Evolutionary conservation across 2,329 filamentous ascomycete genomes (phyloP).

Genomic region (Alternaria postmessia): DNA sequence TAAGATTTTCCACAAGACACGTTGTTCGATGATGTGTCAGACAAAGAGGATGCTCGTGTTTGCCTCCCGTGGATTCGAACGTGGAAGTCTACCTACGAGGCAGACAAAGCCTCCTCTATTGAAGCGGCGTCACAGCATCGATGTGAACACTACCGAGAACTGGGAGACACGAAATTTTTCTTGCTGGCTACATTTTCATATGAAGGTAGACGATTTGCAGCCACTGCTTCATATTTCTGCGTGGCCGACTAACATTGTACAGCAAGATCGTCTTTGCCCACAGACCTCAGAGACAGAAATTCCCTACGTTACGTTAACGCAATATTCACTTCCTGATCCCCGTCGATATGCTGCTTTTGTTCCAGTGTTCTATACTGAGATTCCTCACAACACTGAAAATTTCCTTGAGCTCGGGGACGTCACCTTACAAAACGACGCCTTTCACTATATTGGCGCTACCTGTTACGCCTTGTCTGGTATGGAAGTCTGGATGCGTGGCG

Average conservation of each 20-base stretch:
- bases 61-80: slow-evolving; percentile 26
- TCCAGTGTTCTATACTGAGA: background rate
- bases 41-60: slow-evolving; percentile 13
- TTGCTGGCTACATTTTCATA: background rate
- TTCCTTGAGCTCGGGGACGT: slow-evolving; percentile 26
- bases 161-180: background rate
- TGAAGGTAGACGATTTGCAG: background rate
- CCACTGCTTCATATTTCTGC: background rate
- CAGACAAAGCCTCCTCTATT: slow-evolving; percentile 18
- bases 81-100: slow-evolving; percentile 22
- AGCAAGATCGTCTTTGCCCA: background rate
- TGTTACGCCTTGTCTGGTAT: too few relatives aligned
- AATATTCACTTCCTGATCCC: slow-evolving; percentile 11
- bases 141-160: slow-evolving; percentile 19
- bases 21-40: slow-evolving; percentile 6
- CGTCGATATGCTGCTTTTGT: slow-evolving; percentile 16
- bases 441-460: slow-evolving; percentile 12
- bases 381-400: slow-evolving; percentile 7
- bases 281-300: background rate
- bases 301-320: background rate
- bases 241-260: background rate
- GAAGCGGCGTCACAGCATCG: slow-evolving; percentile 34
- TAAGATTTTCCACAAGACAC: slow-evolving; percentile 19
- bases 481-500: slow-evolving; percentile 28
- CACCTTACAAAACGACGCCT: slow-evolving; percentile 23